Percentiles rank a stretch among this genome's conserved stretches.
These are phyloP conservation scores for Aurantiochytrium sp. DNA, from an alignment of 108 stramenopile genomes.

Conservation along the genomic window DNA sequence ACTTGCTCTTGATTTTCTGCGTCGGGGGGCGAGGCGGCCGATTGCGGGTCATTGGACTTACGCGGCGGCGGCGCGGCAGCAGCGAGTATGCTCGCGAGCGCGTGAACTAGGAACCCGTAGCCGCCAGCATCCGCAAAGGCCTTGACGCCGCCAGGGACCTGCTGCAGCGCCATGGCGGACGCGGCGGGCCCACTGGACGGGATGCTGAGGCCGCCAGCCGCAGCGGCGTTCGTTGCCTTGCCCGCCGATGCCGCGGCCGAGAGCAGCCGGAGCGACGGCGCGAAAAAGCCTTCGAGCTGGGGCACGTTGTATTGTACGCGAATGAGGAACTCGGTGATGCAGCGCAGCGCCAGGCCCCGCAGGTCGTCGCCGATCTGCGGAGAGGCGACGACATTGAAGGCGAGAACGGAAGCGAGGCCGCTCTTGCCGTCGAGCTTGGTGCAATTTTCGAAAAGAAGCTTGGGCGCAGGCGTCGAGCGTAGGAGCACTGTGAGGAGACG, in stretches of 20 bases:
- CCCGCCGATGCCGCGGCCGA: neutral
- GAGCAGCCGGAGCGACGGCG: neutral
- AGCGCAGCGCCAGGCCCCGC: neutral
- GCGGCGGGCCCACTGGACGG: neutral
- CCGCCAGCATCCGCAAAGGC: conserved; percentile 23
- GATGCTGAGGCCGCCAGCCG: too few relatives aligned
- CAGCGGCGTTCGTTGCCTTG: too few relatives aligned
- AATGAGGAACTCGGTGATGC: neutral
- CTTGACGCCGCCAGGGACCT: neutral
- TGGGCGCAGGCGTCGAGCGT: neutral
- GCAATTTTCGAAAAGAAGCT: neutral
- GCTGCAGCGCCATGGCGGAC: neutral
- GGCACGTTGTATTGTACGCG: neutral
- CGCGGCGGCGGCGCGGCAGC: too few relatives aligned
- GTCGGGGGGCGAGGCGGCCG: too few relatives aligned
- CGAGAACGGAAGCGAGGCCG: neutral
- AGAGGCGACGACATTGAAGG: neutral
- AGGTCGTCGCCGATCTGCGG: neutral
- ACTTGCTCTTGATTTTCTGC: too few relatives aligned
- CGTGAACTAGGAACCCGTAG: neutral
- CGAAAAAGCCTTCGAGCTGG: neutral
- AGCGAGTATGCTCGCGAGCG: neutral
- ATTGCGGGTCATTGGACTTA: too few relatives aligned
- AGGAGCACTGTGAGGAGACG: conserved; percentile 15
- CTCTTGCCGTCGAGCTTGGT: neutral